Conservation (phyloP, 305 asterid genomes). For the Monarda citriodora region DNA sequence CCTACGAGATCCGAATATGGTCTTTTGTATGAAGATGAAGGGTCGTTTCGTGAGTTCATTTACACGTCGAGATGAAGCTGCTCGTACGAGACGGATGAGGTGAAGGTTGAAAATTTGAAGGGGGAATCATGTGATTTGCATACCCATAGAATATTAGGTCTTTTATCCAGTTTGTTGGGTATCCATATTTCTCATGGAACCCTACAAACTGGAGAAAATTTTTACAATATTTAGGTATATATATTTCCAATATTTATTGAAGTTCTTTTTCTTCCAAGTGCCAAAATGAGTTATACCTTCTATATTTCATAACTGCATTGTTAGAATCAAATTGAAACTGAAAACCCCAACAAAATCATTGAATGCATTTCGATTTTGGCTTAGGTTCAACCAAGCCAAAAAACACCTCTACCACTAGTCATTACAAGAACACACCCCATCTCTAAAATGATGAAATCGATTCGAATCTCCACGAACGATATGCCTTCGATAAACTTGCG, state of each 20-base stretch:
- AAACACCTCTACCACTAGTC: constrained; percentile 59
- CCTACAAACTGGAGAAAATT: constrained; percentile 33
- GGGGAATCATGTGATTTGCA: constrained; percentile 7
- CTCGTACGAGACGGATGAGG: constrained; percentile 18
- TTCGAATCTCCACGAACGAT: constrained; percentile 71
- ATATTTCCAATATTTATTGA: constrained; percentile 7
- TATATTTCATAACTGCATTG: not conserved
- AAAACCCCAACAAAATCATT: no score
- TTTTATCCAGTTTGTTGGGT: constrained; percentile 34
- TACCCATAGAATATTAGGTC: constrained; percentile 23
- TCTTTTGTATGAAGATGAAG: not conserved
- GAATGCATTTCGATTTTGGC: not conserved
- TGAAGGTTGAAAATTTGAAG: constrained; percentile 3
- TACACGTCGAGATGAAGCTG: not conserved
- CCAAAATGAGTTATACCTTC: no score
- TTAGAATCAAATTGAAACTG: not conserved
- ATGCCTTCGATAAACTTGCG: constrained; percentile 42
- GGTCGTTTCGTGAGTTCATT: not conserved
- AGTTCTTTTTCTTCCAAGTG: not conserved
- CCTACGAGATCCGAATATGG: not conserved
- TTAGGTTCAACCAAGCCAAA: not conserved
- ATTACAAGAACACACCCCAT: constrained; percentile 69
- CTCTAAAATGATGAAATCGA: constrained; percentile 77
- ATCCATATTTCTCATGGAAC: constrained; percentile 32
- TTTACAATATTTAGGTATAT: constrained; percentile 23